Base-by-base conservation (phyloP, 495 filamentous ascomycete species). In the Hypomontagnella submonticulosa region DNA sequence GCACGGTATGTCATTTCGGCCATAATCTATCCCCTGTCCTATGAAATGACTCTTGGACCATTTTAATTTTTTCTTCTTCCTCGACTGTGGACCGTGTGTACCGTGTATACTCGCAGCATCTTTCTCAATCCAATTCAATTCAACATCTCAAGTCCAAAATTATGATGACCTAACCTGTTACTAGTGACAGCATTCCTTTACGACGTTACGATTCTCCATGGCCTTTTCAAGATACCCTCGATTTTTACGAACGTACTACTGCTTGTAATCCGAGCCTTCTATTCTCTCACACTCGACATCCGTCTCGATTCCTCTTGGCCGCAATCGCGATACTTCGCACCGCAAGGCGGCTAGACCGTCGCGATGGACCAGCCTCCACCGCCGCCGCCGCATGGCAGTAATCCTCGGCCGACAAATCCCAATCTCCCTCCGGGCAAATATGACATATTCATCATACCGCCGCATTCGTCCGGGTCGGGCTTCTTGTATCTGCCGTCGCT, bases 391-490 rank as follows among this genome's bases (percentile, higher is more conserved):
- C 90, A 93, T 76, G 89, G 90, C 75, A 82, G 85, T 47, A 86
- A 82, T 50, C 86, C 88, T 46, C 38, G 69, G n/a, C 40, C 66
- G 33, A 37, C 50, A 81, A 88, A 67, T 76, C 73, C 38, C 66
- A 78, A 58, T 57, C 63, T 96, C 2, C 92, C 92, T 0, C 77
- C 86, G 0, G 92, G 92, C 27, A 92, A 93, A 73, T 98, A 96
- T 79, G 94, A 98, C 77, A 96, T 97, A 77, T 97, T 97, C 79
- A 89, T 99, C 67, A 92, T 99, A 57, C 94, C 95, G 2, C 91
- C 91, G n/a, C 92, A 97, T 71, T 93, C 92, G 7, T 84, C 93
- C 10, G 95, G 95, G 59, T 84, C 87, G 0, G 95, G 95, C 9
- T 97, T 99, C 74, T 79, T 99, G 8, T 99, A 99, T 76, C 86